A percentile compares a stretch with the other conserved stretches of the same genome.
Evolutionary conservation across 1,284 basidiomycete genomes (phyloP).

Genomic region (Austropuccinia psidii): DNA sequence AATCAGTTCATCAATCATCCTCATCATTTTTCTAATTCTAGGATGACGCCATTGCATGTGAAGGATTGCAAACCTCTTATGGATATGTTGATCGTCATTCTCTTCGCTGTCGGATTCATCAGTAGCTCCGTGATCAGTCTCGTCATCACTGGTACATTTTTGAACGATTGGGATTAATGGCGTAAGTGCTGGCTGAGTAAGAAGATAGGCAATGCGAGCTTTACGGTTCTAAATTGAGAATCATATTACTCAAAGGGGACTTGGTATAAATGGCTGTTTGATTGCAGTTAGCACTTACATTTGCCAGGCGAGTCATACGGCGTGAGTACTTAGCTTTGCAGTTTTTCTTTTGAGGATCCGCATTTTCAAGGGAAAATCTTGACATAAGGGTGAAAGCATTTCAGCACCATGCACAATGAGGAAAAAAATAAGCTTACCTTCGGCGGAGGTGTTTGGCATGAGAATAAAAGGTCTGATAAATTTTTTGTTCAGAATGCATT

Average conservation of each 20-base stretch:
- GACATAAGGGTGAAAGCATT: background rate
- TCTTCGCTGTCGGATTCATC: background rate
- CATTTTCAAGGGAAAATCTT: background rate
- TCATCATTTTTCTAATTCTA: background rate
- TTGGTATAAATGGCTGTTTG: background rate
- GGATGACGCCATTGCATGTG: constrained; percentile 6
- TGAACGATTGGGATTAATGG: background rate
- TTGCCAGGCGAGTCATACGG: background rate
- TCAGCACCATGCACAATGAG: too few relatives aligned
- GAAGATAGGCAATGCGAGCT: background rate
- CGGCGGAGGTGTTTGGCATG: constrained; percentile 5
- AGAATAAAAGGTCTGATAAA: background rate
- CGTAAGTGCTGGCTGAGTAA: background rate
- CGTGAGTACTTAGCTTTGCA: background rate
- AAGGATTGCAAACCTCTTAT: background rate
- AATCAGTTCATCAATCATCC: background rate
- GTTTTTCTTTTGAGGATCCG: background rate
- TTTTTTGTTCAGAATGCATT: background rate
- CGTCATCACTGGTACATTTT: constrained; percentile 13
- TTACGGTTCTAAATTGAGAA: background rate
- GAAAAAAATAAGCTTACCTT: background rate
- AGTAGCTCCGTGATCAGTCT: background rate
- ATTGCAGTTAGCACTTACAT: too few relatives aligned
- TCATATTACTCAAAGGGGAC: background rate
- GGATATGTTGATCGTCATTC: background rate